These are phyloP conservation scores for Trifolium subterraneum DNA, from an alignment of 306 rosid genomes.

Conservation along the genomic window DNA sequence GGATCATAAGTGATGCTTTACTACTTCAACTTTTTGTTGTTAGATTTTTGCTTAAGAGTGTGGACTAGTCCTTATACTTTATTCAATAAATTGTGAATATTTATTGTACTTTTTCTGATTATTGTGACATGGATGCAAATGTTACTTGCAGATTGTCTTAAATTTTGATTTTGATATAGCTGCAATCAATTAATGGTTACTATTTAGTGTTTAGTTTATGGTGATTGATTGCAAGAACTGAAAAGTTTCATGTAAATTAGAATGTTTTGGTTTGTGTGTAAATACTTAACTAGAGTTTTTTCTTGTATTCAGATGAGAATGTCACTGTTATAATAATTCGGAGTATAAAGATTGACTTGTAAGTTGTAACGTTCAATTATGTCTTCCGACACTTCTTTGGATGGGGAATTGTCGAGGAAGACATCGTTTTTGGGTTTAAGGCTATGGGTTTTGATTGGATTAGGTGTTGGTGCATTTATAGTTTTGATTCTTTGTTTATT, in stretches of 20 bases:
- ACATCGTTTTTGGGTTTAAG: slow-evolving; percentile 70
- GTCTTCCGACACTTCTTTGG: slow-evolving; percentile 61
- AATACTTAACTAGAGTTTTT: slow-evolving; percentile 47
- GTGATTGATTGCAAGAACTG: slow-evolving; percentile 28
- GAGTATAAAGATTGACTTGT: slow-evolving; percentile 48
- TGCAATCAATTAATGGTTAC: slow-evolving; percentile 2
- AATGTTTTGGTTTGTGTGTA: slow-evolving; percentile 31
- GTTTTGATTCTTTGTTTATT: slow-evolving; percentile 74
- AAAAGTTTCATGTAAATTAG: slow-evolving; percentile 10
- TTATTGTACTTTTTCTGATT: slow-evolving; percentile 45
- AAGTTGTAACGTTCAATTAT: slow-evolving; percentile 49
- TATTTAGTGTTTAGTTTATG: neutral
- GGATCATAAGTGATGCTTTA: slow-evolving; percentile 75
- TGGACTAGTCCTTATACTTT: slow-evolving; percentile 40
- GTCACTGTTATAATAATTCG: slow-evolving; percentile 42
- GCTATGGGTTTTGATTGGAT: slow-evolving; percentile 83
- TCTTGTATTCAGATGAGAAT: slow-evolving; percentile 59
- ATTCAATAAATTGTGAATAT: slow-evolving; percentile 40
- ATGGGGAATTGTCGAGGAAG: slow-evolving; percentile 73
- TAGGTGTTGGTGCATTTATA: slow-evolving; percentile 82
- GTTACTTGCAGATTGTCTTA: slow-evolving; percentile 21
- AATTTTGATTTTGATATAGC: slow-evolving; percentile 19
- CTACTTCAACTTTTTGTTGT: slow-evolving; percentile 36
- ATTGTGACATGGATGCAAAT: slow-evolving; percentile 10
- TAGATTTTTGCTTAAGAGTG: slow-evolving; percentile 43